A percentile compares a stretch with the other conserved stretches of the same genome.
phyloP scores from a whole-genome alignment of 1,284 basidiomycete genomes.

The Stereum hirsutum region DNA sequence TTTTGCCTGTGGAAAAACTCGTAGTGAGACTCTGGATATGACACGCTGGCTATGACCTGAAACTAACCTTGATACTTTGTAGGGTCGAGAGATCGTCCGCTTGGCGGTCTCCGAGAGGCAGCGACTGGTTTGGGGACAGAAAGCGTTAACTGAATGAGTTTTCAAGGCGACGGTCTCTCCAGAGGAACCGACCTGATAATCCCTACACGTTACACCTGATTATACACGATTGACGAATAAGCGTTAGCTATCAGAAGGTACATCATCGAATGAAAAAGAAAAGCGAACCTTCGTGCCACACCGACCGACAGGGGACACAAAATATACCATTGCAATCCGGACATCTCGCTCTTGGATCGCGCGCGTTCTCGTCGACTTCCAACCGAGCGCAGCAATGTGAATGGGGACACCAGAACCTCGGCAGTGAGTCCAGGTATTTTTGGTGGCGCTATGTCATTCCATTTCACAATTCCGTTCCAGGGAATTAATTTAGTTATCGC shows the following conservation, averaged over 20 bases:
- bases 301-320: slow-evolving; percentile 26
- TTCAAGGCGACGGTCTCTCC: no score
- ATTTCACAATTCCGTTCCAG: slow-evolving; percentile 22
- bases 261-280: no score
- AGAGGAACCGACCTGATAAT: slow-evolving; percentile 22
- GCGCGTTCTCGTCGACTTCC: slow-evolving; percentile 24
- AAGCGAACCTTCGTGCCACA: slow-evolving; percentile 27
- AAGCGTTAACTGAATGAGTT: no score
- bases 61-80: slow-evolving; percentile 24
- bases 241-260: no score
- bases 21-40: neutral
- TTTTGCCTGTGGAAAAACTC: slow-evolving; percentile 20
- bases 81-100: slow-evolving; percentile 29
- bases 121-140: no score
- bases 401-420: slow-evolving; percentile 32
- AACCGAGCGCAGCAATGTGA: slow-evolving; percentile 27
- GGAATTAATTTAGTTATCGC: neutral
- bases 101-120: slow-evolving; percentile 29
- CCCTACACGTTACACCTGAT: slow-evolving; percentile 29
- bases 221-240: no score
- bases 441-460: no score
- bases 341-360: slow-evolving; percentile 25
- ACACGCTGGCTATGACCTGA: neutral
- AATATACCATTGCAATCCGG: slow-evolving; percentile 24
- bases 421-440: slow-evolving; percentile 26